Evolutionary conservation across 2,329 filamentous ascomycete genomes (phyloP).

Genomic region (Ambrosiella beaveri): DNA sequence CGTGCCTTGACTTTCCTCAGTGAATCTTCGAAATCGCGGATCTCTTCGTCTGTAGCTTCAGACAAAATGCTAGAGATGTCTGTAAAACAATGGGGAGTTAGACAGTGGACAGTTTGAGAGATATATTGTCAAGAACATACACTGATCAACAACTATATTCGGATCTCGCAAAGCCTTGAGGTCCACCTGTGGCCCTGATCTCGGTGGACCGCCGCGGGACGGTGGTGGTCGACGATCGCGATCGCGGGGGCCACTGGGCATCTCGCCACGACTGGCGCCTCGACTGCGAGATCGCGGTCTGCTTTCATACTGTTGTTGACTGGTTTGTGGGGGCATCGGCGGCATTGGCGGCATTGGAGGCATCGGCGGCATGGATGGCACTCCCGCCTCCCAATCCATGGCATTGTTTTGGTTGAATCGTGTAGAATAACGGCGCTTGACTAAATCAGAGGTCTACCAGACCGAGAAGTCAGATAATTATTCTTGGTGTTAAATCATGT

Average conservation of each 20-base stretch:
- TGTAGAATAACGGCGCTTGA: conserved; percentile 88
- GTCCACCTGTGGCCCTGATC: conserved; percentile 47
- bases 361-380: conserved; percentile 34
- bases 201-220: conserved; percentile 30
- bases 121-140: conserved; percentile 25
- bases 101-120: not conserved
- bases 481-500: not conserved
- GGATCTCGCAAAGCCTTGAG: conserved; percentile 64
- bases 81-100: conserved; percentile 15
- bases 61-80: conserved; percentile 54
- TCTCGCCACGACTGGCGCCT: conserved; percentile 17
- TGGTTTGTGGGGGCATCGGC: conserved; percentile 4
- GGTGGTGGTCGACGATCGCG: conserved; percentile 34
- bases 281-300: conserved; percentile 9
- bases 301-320: conserved; percentile 5
- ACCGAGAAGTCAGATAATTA: conserved; percentile 13
- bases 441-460: conserved; percentile 54
- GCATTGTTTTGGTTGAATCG: conserved; percentile 63
- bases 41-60: conserved; percentile 76
- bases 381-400: conserved; percentile 47
- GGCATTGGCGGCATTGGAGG: conserved; percentile 9
- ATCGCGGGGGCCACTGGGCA: conserved; percentile 17
- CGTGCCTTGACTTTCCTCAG: conserved; percentile 61
- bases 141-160: conserved; percentile 62
- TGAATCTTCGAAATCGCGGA: conserved; percentile 61